These are phyloP conservation scores for Globisporangium paddicum DNA, from an alignment of 352 stramenopile genomes.

Conservation along the genomic window DNA sequence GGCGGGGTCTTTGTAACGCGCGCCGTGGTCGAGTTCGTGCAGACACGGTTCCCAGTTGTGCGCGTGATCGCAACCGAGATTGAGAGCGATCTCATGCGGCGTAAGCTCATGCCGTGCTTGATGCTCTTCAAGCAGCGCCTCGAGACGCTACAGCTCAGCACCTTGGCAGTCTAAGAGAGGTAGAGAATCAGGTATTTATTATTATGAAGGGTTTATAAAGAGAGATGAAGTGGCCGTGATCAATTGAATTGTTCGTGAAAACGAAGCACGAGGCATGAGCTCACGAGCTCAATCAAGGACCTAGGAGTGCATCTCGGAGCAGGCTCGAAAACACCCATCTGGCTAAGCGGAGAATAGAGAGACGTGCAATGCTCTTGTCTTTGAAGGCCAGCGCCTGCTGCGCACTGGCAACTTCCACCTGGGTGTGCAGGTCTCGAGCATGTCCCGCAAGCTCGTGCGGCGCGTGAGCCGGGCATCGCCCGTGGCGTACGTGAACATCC, in stretches of 20 bases:
- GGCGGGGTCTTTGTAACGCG: conserved; percentile 11
- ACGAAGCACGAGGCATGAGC: too few relatives aligned
- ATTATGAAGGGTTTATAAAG: too few relatives aligned
- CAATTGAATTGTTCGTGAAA: too few relatives aligned
- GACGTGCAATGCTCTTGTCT: too few relatives aligned
- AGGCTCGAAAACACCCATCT: too few relatives aligned
- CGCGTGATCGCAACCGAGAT: conserved; percentile 12
- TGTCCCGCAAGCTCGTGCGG: conserved; percentile 70
- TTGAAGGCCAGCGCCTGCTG: conserved; percentile 75
- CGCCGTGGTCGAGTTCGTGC: conserved; percentile 9
- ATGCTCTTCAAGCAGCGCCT: conserved; percentile 15
- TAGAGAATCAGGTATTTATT: too few relatives aligned
- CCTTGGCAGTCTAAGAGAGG: not conserved
- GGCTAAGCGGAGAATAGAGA: too few relatives aligned
- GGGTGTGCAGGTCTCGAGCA: conserved; percentile 67
- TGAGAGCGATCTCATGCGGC: not conserved
- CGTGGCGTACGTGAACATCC: conserved; percentile 64
- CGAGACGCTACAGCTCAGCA: conserved; percentile 7
- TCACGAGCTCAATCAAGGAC: too few relatives aligned
- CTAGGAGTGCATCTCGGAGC: too few relatives aligned
- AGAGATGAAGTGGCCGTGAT: too few relatives aligned
- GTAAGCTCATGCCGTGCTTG: not conserved
- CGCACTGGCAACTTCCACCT: conserved; percentile 83
- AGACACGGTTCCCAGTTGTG: conserved; percentile 6
- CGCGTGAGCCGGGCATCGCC: conserved; percentile 17